Evolutionary conservation across 495 filamentous ascomycete species (phyloP), one percentile per base, ranked within the genome.

Genomic region (Tuber calosporum): DNA sequence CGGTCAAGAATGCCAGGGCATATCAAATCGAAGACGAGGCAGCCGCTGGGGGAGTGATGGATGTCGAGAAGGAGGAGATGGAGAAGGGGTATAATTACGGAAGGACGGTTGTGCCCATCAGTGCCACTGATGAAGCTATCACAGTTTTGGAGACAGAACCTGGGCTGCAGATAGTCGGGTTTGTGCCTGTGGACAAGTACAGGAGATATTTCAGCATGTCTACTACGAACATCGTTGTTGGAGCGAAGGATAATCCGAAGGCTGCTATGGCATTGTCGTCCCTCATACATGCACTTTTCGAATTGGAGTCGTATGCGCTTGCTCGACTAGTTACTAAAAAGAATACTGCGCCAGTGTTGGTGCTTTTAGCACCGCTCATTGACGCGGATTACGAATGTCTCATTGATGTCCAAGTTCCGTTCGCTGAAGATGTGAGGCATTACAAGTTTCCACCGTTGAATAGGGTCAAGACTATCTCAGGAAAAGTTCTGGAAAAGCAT

Each of bases 61-160:
- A 97, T 69, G 90, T 99, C 41, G 88, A 90, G 13, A 88, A 88
- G 41, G 93, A 96, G 19, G 90, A 95, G 43, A 85, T 98, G 45
- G 93, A 92, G 43, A 96, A 92, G 80, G 96, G 96, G 0, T 99
- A 95, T 80, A 90, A 92, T 79, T 99, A 98, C 82, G 96, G 96
- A 70, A 87, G 92, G 53, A 97, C 94, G 1, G 92, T 92, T 1
- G 94, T 98, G 1, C 90, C 90, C 75, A 96, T 99, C 78, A 91
- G 87, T 77, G 89, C 91, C 75, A 90, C 90, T 1, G 96, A 99
- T 74, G 85, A 90, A 75, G 90, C 92, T 68, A 86, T 97, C 69
- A 93, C 91, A 3, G 92, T 89, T 69, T 84, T 97, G 41, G 90
- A 96, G 76, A 96, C 93, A 0, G 85, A 83, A 42, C 87, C 91